Evolutionary conservation across 2,329 filamentous ascomycete species (phyloP).

Genomic region (Aspergillus niger): DNA sequence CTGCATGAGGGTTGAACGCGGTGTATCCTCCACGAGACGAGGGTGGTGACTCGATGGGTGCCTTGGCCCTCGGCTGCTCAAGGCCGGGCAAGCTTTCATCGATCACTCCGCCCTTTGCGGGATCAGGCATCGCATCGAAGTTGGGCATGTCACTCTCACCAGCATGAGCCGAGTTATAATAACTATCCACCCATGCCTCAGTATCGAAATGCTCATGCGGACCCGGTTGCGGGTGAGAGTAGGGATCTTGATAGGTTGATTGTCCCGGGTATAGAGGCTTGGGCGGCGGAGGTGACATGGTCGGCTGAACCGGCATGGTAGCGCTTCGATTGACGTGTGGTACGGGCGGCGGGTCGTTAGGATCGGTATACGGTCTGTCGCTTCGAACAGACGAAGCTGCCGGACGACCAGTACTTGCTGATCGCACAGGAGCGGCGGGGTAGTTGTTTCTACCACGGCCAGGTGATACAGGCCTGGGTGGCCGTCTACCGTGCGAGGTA

Average conservation of each 20-base stretch:
- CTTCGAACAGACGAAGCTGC: slow-evolving; percentile 18
- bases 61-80: slow-evolving; percentile 32
- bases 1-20: slow-evolving; percentile 38
- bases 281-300: slow-evolving; percentile 18
- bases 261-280: slow-evolving; percentile 40
- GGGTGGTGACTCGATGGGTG: slow-evolving; percentile 24
- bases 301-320: slow-evolving; percentile 36
- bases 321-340: slow-evolving; percentile 38
- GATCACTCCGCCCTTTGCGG: slow-evolving; percentile 27
- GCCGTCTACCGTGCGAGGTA: slow-evolving; percentile 39
- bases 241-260: slow-evolving; percentile 35
- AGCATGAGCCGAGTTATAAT: slow-evolving; percentile 53
- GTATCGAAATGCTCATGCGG: slow-evolving; percentile 26
- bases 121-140: slow-evolving; percentile 58
- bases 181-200: slow-evolving; percentile 51
- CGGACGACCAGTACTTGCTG: slow-evolving; percentile 30
- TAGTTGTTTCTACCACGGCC: slow-evolving; percentile 27
- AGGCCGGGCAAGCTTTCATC: slow-evolving; percentile 39
- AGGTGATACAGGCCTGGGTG: slow-evolving; percentile 29
- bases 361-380: slow-evolving; percentile 31
- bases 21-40: slow-evolving; percentile 34
- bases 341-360: slow-evolving; percentile 30
- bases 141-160: slow-evolving; percentile 63
- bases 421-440: slow-evolving; percentile 26
- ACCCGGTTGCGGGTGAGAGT: slow-evolving; percentile 22